phyloP scores from a whole-genome alignment of 2,329 filamentous ascomycete genomes.

The Paecilomyces fulvus region DNA sequence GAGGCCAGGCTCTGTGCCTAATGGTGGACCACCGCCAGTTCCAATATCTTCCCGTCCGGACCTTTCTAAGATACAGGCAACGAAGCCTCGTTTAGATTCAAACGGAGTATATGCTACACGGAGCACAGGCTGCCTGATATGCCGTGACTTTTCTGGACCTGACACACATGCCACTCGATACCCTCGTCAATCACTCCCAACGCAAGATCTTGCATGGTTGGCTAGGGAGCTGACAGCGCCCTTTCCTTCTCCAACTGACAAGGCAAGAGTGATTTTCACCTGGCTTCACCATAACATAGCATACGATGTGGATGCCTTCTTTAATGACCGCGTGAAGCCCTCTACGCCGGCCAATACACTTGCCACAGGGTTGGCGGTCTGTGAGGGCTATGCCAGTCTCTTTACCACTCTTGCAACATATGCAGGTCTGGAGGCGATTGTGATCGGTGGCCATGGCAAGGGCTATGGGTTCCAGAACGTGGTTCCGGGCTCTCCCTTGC shows the following conservation, averaged over 20 bases:
- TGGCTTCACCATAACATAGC: slow-evolving; percentile 92
- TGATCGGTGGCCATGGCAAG: slow-evolving; percentile 75
- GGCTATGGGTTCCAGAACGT: slow-evolving; percentile 65
- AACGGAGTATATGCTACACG: slow-evolving; percentile 11
- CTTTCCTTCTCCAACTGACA: slow-evolving; percentile 77
- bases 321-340: slow-evolving; percentile 57
- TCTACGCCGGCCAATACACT: slow-evolving; percentile 67
- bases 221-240: slow-evolving; percentile 69
- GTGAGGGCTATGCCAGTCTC: slow-evolving; percentile 79
- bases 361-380: slow-evolving; percentile 72
- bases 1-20: slow-evolving; percentile 9
- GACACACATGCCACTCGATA: slow-evolving; percentile 72
- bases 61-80: slow-evolving; percentile 47
- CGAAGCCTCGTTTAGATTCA: slow-evolving; percentile 37
- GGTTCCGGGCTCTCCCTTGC: slow-evolving; percentile 55
- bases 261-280: slow-evolving; percentile 84
- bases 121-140: slow-evolving; percentile 57
- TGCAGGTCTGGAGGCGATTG: slow-evolving; percentile 68
- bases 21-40: slow-evolving; percentile 39
- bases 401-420: slow-evolving; percentile 70
- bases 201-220: slow-evolving; percentile 60
- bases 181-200: slow-evolving; percentile 63
- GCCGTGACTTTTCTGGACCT: slow-evolving; percentile 77
- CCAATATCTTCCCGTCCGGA: slow-evolving; percentile 50
- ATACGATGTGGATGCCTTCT: slow-evolving; percentile 77